Conservation (phyloP, 169 alveolate genomes). For the Eimeria necatrix region DNA sequence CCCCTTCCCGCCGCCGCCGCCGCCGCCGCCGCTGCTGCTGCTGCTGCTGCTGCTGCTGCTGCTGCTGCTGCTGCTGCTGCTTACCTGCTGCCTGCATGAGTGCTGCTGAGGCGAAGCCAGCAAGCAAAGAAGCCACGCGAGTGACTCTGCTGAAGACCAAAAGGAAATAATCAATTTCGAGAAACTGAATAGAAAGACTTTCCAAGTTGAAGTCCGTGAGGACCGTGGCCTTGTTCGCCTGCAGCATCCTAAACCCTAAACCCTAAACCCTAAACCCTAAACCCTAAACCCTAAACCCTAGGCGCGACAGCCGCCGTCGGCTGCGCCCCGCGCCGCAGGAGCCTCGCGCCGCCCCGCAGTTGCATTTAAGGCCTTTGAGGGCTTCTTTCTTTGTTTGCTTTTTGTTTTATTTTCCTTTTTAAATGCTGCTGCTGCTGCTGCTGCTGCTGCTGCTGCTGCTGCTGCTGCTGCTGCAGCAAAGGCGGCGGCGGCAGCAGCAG, state of each 20-base stretch:
- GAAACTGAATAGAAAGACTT: neutral
- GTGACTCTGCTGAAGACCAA: slow-evolving; percentile 53
- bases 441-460: too few relatives aligned
- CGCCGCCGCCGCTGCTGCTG: too few relatives aligned
- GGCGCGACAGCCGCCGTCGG: too few relatives aligned
- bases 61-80: neutral
- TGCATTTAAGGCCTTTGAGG: neutral
- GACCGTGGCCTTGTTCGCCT: slow-evolving; percentile 2
- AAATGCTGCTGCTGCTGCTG: too few relatives aligned
- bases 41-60: too few relatives aligned
- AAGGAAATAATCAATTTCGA: slow-evolving; percentile 59
- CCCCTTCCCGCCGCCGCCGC: too few relatives aligned
- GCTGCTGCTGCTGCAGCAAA: too few relatives aligned
- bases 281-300: slow-evolving; percentile 38
- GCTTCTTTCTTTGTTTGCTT: too few relatives aligned
- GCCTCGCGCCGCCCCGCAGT: neutral
- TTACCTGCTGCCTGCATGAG: slow-evolving; percentile 56
- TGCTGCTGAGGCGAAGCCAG: slow-evolving; percentile 74
- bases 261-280: slow-evolving; percentile 28
- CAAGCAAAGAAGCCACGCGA: slow-evolving; percentile 57
- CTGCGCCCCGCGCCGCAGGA: too few relatives aligned
- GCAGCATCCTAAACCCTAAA: slow-evolving; percentile 26
- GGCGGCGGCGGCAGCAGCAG: too few relatives aligned
- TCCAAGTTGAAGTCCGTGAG: neutral
- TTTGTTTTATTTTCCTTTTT: too few relatives aligned